Evolutionary conservation across 2,329 filamentous ascomycete species (phyloP), one percentile per base, ranked within the genome.

Genomic region (Monilinia fructicola): DNA sequence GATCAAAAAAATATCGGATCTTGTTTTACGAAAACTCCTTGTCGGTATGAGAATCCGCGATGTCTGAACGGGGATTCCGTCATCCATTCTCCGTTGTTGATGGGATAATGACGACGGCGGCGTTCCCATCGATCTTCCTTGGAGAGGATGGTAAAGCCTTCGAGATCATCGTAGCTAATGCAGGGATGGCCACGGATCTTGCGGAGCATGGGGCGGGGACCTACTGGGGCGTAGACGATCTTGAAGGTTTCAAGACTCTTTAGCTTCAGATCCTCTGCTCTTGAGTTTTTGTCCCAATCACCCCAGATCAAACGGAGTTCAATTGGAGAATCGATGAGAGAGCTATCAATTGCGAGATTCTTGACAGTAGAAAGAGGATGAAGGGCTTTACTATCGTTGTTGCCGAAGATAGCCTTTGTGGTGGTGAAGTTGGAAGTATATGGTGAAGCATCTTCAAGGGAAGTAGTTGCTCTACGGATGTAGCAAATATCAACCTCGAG

Each of bases 221-320:
- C 46, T 16, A 61, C 38, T 21, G 58, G 58, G n/a, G 58, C 44
- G n/a, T 50, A 61, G 46, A 61, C 58, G 23, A 61, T 61, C 10
- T 61, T 61, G 3, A 61, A 48, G n/a, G 58, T 61, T 38, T 50
- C 31, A 9, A 61, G 58, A 6, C 18, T 23, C 46, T 35, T 26
- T 5, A 61, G 10, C 31, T 61, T 61, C 6, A 61, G 16, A 26
- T 61, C 58, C 10, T 10, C n/a, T 9, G 44, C 28, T 21, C 38
- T 40, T 23, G 44, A 38, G 4, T 23, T 23, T 26, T 40, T 31
- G 23, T 50, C 28, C 58, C 58, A 61, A 38, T 61, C 58, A 9
- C 58, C 58, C 58, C 58, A 61, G 44, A 61, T n/a, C 4, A 61
- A n/a, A 61, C 31, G 58, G 1, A 61, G 58, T 40, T 61, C 58